phyloP scores from a whole-genome alignment of 805 yeast genomes.

The Metschnikowia amazonensis region DNA sequence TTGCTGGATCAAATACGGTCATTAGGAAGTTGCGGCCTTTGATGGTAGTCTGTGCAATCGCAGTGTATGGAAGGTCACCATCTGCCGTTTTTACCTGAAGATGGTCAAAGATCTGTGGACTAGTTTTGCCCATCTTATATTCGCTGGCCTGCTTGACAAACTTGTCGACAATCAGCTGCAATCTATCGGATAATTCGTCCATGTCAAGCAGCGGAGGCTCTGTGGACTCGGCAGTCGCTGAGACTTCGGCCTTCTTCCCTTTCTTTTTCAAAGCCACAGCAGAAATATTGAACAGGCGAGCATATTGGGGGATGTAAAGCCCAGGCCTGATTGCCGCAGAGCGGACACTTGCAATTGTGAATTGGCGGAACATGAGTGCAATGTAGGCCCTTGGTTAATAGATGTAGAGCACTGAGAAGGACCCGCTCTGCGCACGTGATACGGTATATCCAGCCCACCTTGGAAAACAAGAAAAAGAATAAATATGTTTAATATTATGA shows the following conservation, averaged over 20 bases:
- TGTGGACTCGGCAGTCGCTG: slow-evolving; percentile 5
- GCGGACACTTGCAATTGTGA: background rate
- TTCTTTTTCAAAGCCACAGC: slow-evolving; percentile 12
- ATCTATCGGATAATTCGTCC: slow-evolving; percentile 39
- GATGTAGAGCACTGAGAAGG: background rate
- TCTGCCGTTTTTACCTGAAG: slow-evolving; percentile 49
- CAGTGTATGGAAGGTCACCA: slow-evolving; percentile 48
- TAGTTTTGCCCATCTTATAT: slow-evolving; percentile 64
- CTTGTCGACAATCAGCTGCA: slow-evolving; percentile 45
- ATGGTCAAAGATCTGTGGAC: slow-evolving; percentile 61
- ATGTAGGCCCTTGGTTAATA: background rate
- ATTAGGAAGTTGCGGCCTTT: slow-evolving; percentile 68
- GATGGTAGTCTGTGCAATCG: slow-evolving; percentile 66
- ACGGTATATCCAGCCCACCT: background rate
- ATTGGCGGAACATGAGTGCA: slow-evolving; percentile 1
- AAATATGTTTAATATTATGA: background rate
- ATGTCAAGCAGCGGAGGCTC: slow-evolving; percentile 20
- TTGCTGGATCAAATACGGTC: slow-evolving; percentile 84
- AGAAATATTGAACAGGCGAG: slow-evolving; percentile 2
- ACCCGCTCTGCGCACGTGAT: slow-evolving; percentile 3
- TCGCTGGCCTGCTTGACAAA: slow-evolving; percentile 58
- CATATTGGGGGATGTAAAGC: background rate
- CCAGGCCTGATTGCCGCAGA: background rate
- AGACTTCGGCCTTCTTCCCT: slow-evolving; percentile 13
- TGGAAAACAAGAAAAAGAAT: background rate